Percentiles rank a stretch among this genome's conserved stretches.
Evolutionary conservation across 2,329 filamentous ascomycete species (phyloP).

Genomic region (Atkinsonella texensis): DNA sequence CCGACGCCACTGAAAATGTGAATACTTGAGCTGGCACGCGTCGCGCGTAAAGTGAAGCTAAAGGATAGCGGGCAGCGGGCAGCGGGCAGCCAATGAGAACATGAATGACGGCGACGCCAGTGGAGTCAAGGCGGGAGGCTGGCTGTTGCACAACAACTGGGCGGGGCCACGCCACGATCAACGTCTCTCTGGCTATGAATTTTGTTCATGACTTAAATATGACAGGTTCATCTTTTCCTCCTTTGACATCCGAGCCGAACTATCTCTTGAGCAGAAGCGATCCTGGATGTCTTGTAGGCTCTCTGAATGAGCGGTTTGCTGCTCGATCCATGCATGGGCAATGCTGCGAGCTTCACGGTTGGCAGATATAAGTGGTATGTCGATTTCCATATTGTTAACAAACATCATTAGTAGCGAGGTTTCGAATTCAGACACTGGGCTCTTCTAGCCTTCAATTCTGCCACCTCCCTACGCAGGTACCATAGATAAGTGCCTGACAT

Average conservation of each 20-base stretch:
- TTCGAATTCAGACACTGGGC: no score
- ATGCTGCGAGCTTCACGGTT: background rate
- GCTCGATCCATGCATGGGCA: no score
- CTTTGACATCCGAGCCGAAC: background rate
- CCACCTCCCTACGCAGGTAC: no score
- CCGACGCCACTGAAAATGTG: constrained; percentile 6
- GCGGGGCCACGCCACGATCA: background rate
- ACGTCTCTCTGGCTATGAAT: background rate
- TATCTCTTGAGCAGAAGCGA: background rate
- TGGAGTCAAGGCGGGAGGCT: background rate
- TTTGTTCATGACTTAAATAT: no score
- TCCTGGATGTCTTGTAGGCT: background rate
- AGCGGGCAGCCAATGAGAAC: background rate
- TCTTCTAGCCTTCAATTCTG: no score
- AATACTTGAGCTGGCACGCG: constrained; percentile 16
- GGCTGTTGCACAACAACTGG: background rate
- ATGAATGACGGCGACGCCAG: background rate
- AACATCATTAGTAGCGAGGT: no score
- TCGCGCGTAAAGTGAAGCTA: constrained; percentile 23
- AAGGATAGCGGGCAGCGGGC: no score
- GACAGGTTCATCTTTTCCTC: no score
- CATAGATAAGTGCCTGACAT: no score
- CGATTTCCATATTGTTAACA: background rate
- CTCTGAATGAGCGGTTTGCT: background rate
- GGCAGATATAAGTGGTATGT: background rate